Base-by-base conservation (phyloP, 2,329 filamentous ascomycete species). In the Microcera coccophila region DNA sequence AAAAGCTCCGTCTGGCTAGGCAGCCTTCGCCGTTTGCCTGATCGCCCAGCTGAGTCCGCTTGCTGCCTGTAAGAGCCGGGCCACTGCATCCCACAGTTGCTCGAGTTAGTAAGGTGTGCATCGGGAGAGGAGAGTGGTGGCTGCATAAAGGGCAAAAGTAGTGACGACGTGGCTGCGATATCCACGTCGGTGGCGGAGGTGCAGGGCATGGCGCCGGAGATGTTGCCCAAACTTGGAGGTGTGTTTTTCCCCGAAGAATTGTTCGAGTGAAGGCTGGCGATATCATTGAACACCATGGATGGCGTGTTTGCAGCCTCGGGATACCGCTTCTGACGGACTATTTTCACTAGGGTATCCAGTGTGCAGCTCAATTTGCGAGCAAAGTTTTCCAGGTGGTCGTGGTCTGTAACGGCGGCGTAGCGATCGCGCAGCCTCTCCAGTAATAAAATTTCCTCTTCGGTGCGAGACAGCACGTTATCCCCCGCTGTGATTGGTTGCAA, bases 401-500 rank as follows among this genome's bases (percentile, higher is more conserved):
- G 42, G 19, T 58, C 54, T 4, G 44, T 49, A 17, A 43, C 44
- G 5, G 38, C 40, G 18, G 44, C 21, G 35, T 50, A 55, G 26
- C 45, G 45, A 37, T 59, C 53, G 5, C 54, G 50, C 11, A 59
- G 44, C n/a, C 47, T 35, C 35, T 59, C 54, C 15, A 59, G 38
- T 12, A 59, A 41, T n/a, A 39, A 35, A 12, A 58, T 50, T 52
- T 58, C 54, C 47, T 59, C 54, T 49, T 59, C 54, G 22, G 46
- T 46, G 14, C 37, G 44, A 19, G 33, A 24, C 4, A 42, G 32
- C 20, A 32, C 18, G n/a, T 33, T 38, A 11, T 54, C 47, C 7
- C 36, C 14, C 3, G 42, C 38, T 42, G 35, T 12, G 3, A 53
- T 50, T 52, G 56, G 54, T 26, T 50, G 50, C 8, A 41, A 26